phyloP scores from a whole-genome alignment of 1,284 basidiomycete species.

The Coniophora puteana region DNA sequence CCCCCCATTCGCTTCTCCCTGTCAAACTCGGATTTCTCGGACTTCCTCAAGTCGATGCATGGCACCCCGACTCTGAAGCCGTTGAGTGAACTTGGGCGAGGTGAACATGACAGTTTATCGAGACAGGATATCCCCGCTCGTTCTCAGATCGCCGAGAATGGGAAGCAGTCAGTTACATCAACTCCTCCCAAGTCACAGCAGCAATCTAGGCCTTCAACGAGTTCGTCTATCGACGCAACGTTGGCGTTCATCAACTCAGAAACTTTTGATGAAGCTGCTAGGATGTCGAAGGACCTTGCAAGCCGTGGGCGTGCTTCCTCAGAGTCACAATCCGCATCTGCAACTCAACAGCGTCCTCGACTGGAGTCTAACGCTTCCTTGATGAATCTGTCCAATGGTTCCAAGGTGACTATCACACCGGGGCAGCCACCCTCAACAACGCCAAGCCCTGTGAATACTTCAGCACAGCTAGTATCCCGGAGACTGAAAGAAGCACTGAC shows the following conservation, averaged over 20 bases:
- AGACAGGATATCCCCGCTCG: constrained; percentile 33
- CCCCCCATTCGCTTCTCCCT: constrained; percentile 83
- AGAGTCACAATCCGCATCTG: constrained; percentile 18
- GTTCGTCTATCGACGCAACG: neutral
- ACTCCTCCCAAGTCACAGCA: constrained; percentile 3
- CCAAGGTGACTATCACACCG: constrained; percentile 45
- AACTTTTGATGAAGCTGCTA: constrained; percentile 13
- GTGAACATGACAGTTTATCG: too few species aligned
- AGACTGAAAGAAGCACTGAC: constrained; percentile 60
- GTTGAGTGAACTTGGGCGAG: constrained; percentile 39
- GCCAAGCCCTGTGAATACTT: constrained; percentile 26
- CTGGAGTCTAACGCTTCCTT: constrained; percentile 18
- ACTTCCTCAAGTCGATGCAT: constrained; percentile 56
- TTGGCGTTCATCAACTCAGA: constrained; percentile 4
- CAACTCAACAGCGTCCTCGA: constrained; percentile 17
- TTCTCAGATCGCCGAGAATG: neutral
- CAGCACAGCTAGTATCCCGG: constrained; percentile 43
- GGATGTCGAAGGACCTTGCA: constrained; percentile 11
- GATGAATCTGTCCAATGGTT: constrained; percentile 11
- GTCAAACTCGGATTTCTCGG: constrained; percentile 74
- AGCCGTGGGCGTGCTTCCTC: constrained; percentile 19
- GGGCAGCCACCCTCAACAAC: constrained; percentile 35
- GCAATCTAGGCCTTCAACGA: neutral
- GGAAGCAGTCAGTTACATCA: neutral
- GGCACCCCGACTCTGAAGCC: constrained; percentile 39